Percentiles rank a stretch among this genome's conserved stretches.
These are phyloP conservation scores for Diaporthe citrichinensis DNA, from an alignment of 2,329 filamentous ascomycete genomes.

Conservation along the genomic window DNA sequence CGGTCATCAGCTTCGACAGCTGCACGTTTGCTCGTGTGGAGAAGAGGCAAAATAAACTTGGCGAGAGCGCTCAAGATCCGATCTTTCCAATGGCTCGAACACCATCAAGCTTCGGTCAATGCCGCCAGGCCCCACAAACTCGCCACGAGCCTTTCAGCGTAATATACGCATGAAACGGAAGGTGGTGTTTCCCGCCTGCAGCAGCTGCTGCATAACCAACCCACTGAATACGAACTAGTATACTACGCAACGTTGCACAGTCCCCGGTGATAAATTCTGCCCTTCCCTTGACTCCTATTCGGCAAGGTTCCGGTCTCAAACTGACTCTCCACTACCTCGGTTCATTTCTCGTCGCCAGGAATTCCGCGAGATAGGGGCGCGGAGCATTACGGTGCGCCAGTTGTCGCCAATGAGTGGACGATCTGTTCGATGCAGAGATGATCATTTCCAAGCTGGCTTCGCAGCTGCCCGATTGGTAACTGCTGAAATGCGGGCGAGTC, in stretches of 20 bases:
- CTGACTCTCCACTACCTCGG: slow-evolving; percentile 21
- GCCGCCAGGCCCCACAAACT: slow-evolving; percentile 9
- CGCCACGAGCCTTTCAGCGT: not conserved
- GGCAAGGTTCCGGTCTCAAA: slow-evolving; percentile 6
- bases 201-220: not conserved
- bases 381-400: not conserved
- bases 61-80: slow-evolving; percentile 21
- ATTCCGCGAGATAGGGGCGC: slow-evolving; percentile 1
- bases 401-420: not conserved
- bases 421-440: not conserved
- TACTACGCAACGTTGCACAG: not conserved
- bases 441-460: not conserved
- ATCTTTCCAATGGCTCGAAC: not conserved
- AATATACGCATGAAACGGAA: not conserved
- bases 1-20: not conserved
- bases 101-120: slow-evolving; percentile 19
- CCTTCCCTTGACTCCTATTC: slow-evolving; percentile 11
- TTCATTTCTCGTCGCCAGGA: not conserved
- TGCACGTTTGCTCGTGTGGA: not conserved
- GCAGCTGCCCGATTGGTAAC: slow-evolving; percentile 4
- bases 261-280: not conserved
- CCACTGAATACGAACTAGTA: not conserved
- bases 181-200: not conserved
- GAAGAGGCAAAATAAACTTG: slow-evolving; percentile 25
- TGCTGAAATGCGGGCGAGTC: not conserved